Evolutionary conservation across 768 basidiomycete species (phyloP).

Genomic region (Cystobasidium ongulense): DNA sequence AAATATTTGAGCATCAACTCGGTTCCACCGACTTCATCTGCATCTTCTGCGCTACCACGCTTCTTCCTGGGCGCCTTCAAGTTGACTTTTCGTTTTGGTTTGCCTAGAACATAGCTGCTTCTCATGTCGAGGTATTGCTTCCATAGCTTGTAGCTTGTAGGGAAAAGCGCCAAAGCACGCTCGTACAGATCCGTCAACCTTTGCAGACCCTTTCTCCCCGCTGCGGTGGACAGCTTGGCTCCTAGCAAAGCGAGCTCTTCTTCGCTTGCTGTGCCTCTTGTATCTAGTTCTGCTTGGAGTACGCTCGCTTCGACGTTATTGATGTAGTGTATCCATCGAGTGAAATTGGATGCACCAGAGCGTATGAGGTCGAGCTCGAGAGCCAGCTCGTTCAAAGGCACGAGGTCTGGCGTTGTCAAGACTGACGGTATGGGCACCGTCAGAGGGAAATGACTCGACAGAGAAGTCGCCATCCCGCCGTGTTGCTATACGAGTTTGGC

Average conservation of each 20-base stretch:
- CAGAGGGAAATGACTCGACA: slow-evolving; percentile 65
- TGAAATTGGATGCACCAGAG: slow-evolving; percentile 55
- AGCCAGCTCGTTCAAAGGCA: slow-evolving; percentile 65
- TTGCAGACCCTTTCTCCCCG: slow-evolving; percentile 67
- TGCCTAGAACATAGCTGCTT: slow-evolving; percentile 74
- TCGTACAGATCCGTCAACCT: slow-evolving; percentile 88
- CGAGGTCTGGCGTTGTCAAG: slow-evolving; percentile 63
- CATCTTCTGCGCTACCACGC: slow-evolving; percentile 49
- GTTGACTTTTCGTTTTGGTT: slow-evolving; percentile 56
- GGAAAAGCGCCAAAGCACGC: slow-evolving; percentile 75
- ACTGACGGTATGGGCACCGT: slow-evolving; percentile 78
- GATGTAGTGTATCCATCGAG: slow-evolving; percentile 87
- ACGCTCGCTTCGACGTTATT: slow-evolving; percentile 63
- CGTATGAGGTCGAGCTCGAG: slow-evolving; percentile 89
- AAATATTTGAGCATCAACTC: slow-evolving; percentile 22
- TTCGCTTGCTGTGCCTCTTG: slow-evolving; percentile 44
- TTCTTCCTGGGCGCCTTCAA: slow-evolving; percentile 81
- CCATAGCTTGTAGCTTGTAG: slow-evolving; percentile 90
- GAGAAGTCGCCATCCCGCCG: neutral
- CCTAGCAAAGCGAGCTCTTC: slow-evolving; percentile 58
- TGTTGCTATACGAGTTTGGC: neutral
- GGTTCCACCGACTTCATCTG: slow-evolving; percentile 32
- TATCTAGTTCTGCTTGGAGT: slow-evolving; percentile 43
- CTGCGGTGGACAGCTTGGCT: slow-evolving; percentile 60
- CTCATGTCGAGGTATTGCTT: slow-evolving; percentile 79